Percentiles rank a stretch among this genome's conserved stretches.
Evolutionary conservation across 2,329 filamentous ascomycete species (phyloP).

Genomic region (Aspergillus fischeri): DNA sequence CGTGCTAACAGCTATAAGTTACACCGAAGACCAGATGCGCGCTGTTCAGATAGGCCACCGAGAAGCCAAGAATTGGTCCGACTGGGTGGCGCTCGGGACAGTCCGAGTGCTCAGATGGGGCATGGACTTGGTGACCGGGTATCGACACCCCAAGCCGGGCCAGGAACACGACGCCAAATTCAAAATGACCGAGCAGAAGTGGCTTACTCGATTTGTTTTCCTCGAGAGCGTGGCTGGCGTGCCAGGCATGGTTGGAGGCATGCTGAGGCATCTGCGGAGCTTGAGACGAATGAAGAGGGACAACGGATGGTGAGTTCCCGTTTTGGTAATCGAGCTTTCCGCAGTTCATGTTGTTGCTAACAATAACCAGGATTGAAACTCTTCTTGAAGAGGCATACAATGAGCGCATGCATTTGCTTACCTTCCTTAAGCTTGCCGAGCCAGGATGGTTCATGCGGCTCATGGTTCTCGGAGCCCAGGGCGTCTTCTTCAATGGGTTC

Average conservation of each 20-base stretch:
- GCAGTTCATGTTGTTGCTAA: neutral
- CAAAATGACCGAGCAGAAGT: slow-evolving; percentile 76
- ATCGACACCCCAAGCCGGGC: slow-evolving; percentile 63
- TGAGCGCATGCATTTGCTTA: slow-evolving; percentile 88
- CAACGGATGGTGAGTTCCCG: slow-evolving; percentile 66
- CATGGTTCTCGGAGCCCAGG: slow-evolving; percentile 88
- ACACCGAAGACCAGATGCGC: slow-evolving; percentile 75
- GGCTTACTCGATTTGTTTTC: slow-evolving; percentile 86
- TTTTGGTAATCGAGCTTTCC: neutral
- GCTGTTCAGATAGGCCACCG: slow-evolving; percentile 72
- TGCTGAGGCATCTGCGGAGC: slow-evolving; percentile 83
- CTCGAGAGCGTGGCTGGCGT: slow-evolving; percentile 93
- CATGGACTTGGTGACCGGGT: slow-evolving; percentile 78
- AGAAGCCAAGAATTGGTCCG: slow-evolving; percentile 65
- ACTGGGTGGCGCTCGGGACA: slow-evolving; percentile 72
- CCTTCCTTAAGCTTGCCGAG: slow-evolving; percentile 86
- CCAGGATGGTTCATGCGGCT: slow-evolving; percentile 86
- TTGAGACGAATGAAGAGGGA: slow-evolving; percentile 83
- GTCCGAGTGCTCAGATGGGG: slow-evolving; percentile 72
- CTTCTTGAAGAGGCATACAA: slow-evolving; percentile 88
- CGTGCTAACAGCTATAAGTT: slow-evolving; percentile 39
- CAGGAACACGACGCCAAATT: slow-evolving; percentile 51
- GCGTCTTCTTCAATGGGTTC: slow-evolving; percentile 93
- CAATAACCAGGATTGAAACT: slow-evolving; percentile 69
- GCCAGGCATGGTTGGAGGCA: slow-evolving; percentile 93